Evolutionary conservation across 495 filamentous ascomycete species (phyloP).

Genomic region (Articulospora tetracladia): DNA sequence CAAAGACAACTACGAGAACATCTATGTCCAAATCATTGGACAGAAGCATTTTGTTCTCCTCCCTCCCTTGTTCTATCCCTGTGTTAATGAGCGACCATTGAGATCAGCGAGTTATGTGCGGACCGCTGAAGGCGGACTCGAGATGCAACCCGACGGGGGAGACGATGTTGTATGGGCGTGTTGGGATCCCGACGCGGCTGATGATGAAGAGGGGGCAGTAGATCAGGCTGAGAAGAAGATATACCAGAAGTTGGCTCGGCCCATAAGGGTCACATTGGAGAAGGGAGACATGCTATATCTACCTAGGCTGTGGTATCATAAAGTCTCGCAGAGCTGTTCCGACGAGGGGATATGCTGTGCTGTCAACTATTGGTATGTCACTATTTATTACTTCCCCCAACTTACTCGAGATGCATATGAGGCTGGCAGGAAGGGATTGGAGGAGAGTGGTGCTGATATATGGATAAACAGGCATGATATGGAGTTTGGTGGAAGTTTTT

Average conservation of each 20-base stretch:
- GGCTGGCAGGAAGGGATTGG: not conserved
- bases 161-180: constrained; percentile 54
- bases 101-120: constrained; percentile 46
- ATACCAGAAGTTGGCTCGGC: constrained; percentile 50
- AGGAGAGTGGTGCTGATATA: constrained; percentile 3
- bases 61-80: constrained; percentile 57
- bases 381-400: not conserved
- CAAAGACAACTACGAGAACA: constrained; percentile 77
- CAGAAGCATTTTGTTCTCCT: constrained; percentile 67
- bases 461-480: constrained; percentile 57
- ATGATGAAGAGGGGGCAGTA: constrained; percentile 33
- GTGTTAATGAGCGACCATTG: constrained; percentile 56
- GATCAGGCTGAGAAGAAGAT: constrained; percentile 44
- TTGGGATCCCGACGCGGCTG: constrained; percentile 60
- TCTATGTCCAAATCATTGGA: constrained; percentile 70
- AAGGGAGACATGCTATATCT: constrained; percentile 81
- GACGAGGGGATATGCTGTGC: constrained; percentile 65
- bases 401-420: too few relatives aligned
- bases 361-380: constrained; percentile 72
- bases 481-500: constrained; percentile 59
- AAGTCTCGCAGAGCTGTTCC: constrained; percentile 63
- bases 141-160: constrained; percentile 29
- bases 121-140: constrained; percentile 23
- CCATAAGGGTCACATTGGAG: constrained; percentile 56
- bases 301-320: constrained; percentile 70